A percentile compares a stretch with the other conserved stretches of the same genome.
Evolutionary conservation across 2,329 filamentous ascomycete species (phyloP).

Genomic region (Exophiala mesophila): DNA sequence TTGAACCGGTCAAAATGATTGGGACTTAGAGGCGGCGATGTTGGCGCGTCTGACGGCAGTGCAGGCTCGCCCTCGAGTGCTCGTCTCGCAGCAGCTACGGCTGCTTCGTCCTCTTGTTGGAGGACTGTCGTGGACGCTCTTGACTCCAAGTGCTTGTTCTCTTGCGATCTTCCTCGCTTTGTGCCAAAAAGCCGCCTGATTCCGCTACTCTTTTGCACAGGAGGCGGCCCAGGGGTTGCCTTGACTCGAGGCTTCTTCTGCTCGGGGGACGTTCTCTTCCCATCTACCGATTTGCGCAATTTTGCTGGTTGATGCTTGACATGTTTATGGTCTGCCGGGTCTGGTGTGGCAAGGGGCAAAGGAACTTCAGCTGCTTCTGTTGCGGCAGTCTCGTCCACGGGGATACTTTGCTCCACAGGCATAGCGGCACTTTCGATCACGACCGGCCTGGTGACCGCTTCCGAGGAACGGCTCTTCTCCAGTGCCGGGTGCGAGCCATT

Average conservation of each 20-base stretch:
- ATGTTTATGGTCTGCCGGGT: conserved; percentile 3
- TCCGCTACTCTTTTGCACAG: conserved; percentile 19
- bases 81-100: conserved; percentile 24
- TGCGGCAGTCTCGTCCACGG: conserved; percentile 22
- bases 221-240: conserved; percentile 18
- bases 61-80: conserved; percentile 26
- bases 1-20: conserved; percentile 21
- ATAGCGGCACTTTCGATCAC: conserved; percentile 7
- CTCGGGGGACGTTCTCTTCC: conserved; percentile 12
- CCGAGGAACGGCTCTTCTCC: conserved; percentile 17
- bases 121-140: conserved; percentile 6
- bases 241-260: conserved; percentile 16
- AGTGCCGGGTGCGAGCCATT: conserved; percentile 6
- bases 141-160: conserved; percentile 7
- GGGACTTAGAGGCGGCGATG: conserved; percentile 24
- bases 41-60: conserved; percentile 13
- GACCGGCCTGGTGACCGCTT: conserved; percentile 3
- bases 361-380: conserved; percentile 34
- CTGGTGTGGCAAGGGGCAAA: conserved; percentile 26
- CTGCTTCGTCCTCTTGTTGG: conserved; percentile 15
- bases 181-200: conserved; percentile 25
- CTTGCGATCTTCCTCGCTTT: conserved; percentile 19
- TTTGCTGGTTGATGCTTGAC: conserved; percentile 16
- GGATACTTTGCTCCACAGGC: conserved; percentile 31
- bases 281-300: conserved; percentile 21